phyloP scores from a whole-genome alignment of 345 rosid species.

The Lenwebbia sp. region DNA sequence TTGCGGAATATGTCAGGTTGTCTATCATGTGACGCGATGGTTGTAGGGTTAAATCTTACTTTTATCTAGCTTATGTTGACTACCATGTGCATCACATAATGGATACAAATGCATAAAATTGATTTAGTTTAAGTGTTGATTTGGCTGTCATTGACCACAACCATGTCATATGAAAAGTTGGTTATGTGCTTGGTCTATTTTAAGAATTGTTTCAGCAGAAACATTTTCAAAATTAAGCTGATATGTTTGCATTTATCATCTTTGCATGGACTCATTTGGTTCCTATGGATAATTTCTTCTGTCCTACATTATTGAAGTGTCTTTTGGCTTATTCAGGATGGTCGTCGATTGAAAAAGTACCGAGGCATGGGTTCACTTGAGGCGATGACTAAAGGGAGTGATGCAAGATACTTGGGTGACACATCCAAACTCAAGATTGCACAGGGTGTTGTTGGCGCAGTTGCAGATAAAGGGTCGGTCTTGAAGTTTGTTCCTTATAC shows the following conservation, averaged over 20 bases:
- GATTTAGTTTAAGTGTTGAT: not conserved
- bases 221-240: not conserved
- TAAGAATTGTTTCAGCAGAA: not conserved
- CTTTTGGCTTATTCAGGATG: conserved; percentile 34
- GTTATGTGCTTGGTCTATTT: not conserved
- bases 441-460: conserved; percentile 98
- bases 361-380: conserved; percentile 99
- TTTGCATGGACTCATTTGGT: not conserved
- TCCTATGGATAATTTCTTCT: not conserved
- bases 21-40: not conserved
- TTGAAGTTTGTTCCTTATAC: conserved; percentile 78
- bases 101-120: not conserved
- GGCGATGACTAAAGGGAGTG: conserved; percentile 98
- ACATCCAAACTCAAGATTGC: conserved; percentile 80
- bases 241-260: not conserved
- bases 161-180: not conserved
- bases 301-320: not conserved
- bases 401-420: conserved; percentile 92
- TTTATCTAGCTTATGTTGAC: not conserved
- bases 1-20: not conserved
- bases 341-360: conserved; percentile 55
- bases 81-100: not conserved
- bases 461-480: conserved; percentile 89
- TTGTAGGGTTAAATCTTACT: not conserved
- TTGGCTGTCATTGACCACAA: not conserved